A percentile compares a stretch with the other conserved stretches of the same genome.
These are phyloP conservation scores for Microbotryomycetes sp. DNA, from an alignment of 1,284 basidiomycete genomes.

Conservation along the genomic window DNA sequence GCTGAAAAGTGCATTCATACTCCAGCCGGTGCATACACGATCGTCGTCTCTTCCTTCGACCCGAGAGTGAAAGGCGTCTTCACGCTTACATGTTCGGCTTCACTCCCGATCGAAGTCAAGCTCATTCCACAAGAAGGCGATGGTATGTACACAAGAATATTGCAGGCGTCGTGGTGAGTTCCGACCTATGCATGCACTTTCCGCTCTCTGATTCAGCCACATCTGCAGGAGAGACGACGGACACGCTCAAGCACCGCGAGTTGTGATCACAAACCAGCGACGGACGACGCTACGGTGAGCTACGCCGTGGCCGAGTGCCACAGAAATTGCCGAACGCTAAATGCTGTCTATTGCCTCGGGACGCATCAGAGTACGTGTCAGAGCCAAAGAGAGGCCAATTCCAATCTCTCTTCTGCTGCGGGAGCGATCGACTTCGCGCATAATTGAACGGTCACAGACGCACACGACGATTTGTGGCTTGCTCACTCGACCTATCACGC, in stretches of 20 bases:
- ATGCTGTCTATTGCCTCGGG: too few relatives aligned
- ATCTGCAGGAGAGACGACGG: slow-evolving; percentile 48
- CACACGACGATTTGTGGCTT: background rate
- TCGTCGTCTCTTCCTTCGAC: slow-evolving; percentile 76
- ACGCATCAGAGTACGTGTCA: background rate
- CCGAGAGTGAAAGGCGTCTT: slow-evolving; percentile 61
- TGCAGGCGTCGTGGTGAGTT: slow-evolving; percentile 63
- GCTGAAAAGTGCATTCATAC: background rate
- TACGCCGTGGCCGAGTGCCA: too few relatives aligned
- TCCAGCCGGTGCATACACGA: slow-evolving; percentile 69
- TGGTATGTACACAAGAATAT: slow-evolving; percentile 71
- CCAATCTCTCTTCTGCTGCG: background rate
- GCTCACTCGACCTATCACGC: background rate
- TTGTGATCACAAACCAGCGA: slow-evolving; percentile 55
- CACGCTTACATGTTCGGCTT: slow-evolving; percentile 57
- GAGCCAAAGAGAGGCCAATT: background rate
- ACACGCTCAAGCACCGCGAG: slow-evolving; percentile 61
- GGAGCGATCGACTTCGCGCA: background rate
- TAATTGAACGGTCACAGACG: background rate
- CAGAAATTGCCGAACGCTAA: too few relatives aligned
- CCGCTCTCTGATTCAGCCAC: slow-evolving; percentile 2
- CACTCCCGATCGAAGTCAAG: slow-evolving; percentile 46
- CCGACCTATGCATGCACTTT: background rate
- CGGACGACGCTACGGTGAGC: slow-evolving; percentile 58
- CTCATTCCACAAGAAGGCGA: slow-evolving; percentile 67